phyloP scores from a whole-genome alignment of 2,329 filamentous ascomycete species.

The Chaetomium sp. region DNA sequence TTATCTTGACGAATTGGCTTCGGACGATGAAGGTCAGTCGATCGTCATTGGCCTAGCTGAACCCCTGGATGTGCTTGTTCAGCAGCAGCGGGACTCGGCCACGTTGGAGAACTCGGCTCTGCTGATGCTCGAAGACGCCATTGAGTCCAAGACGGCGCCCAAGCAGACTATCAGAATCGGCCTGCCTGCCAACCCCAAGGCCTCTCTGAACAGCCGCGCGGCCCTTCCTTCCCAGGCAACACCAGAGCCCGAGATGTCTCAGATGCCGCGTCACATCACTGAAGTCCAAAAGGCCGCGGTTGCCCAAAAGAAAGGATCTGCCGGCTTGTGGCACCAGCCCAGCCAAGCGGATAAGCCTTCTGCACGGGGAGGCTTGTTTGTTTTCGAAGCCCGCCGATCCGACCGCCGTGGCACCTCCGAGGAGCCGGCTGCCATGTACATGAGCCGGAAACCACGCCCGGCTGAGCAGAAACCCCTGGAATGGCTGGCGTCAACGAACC shows the following conservation, averaged over 20 bases:
- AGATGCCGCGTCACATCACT: constrained; percentile 21
- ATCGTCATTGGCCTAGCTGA: constrained; percentile 42
- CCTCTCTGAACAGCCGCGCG: constrained; percentile 17
- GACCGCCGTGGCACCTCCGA: constrained; percentile 38
- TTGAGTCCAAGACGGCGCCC: constrained; percentile 17
- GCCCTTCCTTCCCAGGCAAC: background rate
- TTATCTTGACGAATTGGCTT: constrained; percentile 41
- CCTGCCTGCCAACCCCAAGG: constrained; percentile 28
- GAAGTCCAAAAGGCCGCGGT: constrained; percentile 24
- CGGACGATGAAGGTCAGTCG: constrained; percentile 39
- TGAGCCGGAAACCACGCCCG: constrained; percentile 37
- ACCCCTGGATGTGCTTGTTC: constrained; percentile 27
- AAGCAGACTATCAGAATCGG: constrained; percentile 22
- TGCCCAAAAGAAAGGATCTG: constrained; percentile 21
- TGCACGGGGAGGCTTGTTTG: constrained; percentile 15
- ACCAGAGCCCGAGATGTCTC: constrained; percentile 19
- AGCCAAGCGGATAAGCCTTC: constrained; percentile 5
- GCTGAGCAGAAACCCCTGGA: constrained; percentile 36
- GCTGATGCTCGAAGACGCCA: constrained; percentile 28
- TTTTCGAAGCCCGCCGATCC: constrained; percentile 24
- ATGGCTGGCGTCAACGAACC: constrained; percentile 33
- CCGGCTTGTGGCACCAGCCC: constrained; percentile 33
- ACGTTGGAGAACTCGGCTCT: constrained; percentile 37
- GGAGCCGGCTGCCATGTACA: constrained; percentile 40
- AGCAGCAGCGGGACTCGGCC: constrained; percentile 27